Percentiles rank a stretch among this genome's conserved stretches.
phyloP scores from a whole-genome alignment of 371 early-diverging fungal species.

The Pancytospora philotis region DNA sequence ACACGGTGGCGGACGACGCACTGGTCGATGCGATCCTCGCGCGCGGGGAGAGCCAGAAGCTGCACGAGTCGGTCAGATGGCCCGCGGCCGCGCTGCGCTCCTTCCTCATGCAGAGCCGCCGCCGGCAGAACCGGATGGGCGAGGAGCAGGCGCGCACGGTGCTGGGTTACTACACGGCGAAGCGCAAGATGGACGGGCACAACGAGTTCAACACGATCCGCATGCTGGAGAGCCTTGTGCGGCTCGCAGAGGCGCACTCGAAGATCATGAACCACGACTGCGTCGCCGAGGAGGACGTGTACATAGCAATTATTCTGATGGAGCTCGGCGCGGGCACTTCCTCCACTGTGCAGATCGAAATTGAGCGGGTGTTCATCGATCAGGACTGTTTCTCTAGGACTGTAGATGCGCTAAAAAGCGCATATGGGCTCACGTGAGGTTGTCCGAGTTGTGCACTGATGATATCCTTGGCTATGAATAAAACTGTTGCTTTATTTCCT shows the following conservation, averaged over 20 bases:
- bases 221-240: conserved; percentile 57
- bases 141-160: conserved; percentile 29
- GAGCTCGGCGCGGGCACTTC: conserved; percentile 32
- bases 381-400: conserved; percentile 12
- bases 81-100: conserved; percentile 13
- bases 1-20: conserved; percentile 6
- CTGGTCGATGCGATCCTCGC: conserved; percentile 34
- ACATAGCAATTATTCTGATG: conserved; percentile 38
- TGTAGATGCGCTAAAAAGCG: conserved; percentile 6
- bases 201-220: conserved; percentile 54
- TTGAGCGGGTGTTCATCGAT: conserved; percentile 30
- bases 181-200: conserved; percentile 35
- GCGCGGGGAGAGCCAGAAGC: conserved; percentile 13
- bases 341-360: conserved; percentile 5
- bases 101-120: conserved; percentile 29
- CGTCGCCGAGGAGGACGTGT: conserved; percentile 39
- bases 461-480: too few relatives aligned
- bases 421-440: neutral
- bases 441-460: too few relatives aligned
- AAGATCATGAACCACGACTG: conserved; percentile 26
- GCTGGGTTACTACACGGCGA: conserved; percentile 49
- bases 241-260: conserved; percentile 57
- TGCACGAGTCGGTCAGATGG: conserved; percentile 22
- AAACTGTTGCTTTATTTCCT: too few relatives aligned
- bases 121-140: conserved; percentile 21